Evolutionary conservation across 768 basidiomycete genomes (phyloP).

Genomic region (Auricularia heimuer): DNA sequence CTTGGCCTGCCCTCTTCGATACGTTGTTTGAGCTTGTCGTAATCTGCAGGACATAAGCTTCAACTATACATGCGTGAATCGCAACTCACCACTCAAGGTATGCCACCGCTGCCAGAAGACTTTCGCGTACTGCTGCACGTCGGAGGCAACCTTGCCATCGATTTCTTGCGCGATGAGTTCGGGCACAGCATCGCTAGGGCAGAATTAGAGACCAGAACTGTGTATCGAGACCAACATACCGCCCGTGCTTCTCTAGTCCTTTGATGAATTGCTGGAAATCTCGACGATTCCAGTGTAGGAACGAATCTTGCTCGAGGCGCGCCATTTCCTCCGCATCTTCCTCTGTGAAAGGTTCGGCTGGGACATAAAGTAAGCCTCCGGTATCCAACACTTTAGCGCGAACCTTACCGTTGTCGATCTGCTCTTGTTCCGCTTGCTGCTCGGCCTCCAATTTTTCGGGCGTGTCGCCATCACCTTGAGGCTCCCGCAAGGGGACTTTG

Average conservation of each 20-base stretch:
- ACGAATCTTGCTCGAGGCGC: slow-evolving; percentile 62
- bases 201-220: not conserved
- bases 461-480: slow-evolving; percentile 62
- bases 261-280: slow-evolving; percentile 90
- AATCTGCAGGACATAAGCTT: slow-evolving; percentile 35
- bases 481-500: slow-evolving; percentile 42
- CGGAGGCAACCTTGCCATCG: slow-evolving; percentile 70
- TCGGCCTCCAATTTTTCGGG: slow-evolving; percentile 81
- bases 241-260: slow-evolving; percentile 70
- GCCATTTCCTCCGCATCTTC: slow-evolving; percentile 81
- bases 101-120: slow-evolving; percentile 88
- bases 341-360: slow-evolving; percentile 85
- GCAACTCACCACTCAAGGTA: slow-evolving; percentile 55
- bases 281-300: slow-evolving; percentile 83
- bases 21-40: slow-evolving; percentile 70
- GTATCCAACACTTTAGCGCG: not conserved
- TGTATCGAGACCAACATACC: slow-evolving; percentile 34
- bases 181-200: slow-evolving; percentile 49
- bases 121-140: slow-evolving; percentile 66
- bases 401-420: slow-evolving; percentile 70
- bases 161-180: slow-evolving; percentile 73
- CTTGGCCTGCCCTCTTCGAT: slow-evolving; percentile 81
- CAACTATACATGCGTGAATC: not conserved
- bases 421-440: slow-evolving; percentile 65
- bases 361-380: too few species aligned